Evolutionary conservation across 306 rosid species (phyloP).

Genomic region (Oxytropis ochrocephala): DNA sequence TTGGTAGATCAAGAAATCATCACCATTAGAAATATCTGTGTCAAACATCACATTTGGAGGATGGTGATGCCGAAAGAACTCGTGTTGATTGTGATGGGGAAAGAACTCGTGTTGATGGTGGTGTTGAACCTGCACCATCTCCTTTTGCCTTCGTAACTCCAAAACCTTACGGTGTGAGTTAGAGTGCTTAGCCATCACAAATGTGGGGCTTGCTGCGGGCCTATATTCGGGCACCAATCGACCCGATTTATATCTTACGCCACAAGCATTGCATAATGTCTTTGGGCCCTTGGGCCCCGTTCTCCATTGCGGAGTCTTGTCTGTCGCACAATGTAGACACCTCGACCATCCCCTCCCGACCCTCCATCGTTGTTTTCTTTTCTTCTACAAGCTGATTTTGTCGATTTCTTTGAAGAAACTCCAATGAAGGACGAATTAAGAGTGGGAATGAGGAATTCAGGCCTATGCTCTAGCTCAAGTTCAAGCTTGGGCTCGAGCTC

Average conservation of each 20-base stretch:
- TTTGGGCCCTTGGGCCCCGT: conserved; percentile 83
- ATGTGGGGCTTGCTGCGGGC: conserved; percentile 86
- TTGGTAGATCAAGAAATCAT: conserved; percentile 73
- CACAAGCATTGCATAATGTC: conserved; percentile 70
- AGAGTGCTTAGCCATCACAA: conserved; percentile 67
- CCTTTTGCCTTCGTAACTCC: conserved; percentile 86
- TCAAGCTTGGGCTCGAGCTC: conserved; percentile 2
- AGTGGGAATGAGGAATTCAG: conserved; percentile 2
- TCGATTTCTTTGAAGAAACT: conserved; percentile 13
- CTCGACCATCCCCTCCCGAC: conserved; percentile 38
- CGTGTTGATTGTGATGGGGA: conserved; percentile 33
- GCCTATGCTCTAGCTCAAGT: too few relatives aligned
- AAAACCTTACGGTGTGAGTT: conserved; percentile 86
- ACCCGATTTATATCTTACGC: conserved; percentile 77
- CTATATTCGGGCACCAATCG: conserved; percentile 76
- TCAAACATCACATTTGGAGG: conserved; percentile 44
- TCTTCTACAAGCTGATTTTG: conserved; percentile 26
- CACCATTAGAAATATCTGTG: conserved; percentile 31
- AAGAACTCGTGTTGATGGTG: conserved; percentile 28
- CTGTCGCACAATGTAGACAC: conserved; percentile 77
- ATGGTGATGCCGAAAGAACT: conserved; percentile 32
- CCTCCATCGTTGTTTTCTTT: conserved; percentile 33
- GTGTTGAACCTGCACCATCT: conserved; percentile 36
- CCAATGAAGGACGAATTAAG: not conserved
- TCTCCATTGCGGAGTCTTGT: conserved; percentile 84